A percentile compares a stretch with the other conserved stretches of the same genome.
phyloP scores from a whole-genome alignment of 495 filamentous ascomycete genomes.

The Penicillium manginii region DNA sequence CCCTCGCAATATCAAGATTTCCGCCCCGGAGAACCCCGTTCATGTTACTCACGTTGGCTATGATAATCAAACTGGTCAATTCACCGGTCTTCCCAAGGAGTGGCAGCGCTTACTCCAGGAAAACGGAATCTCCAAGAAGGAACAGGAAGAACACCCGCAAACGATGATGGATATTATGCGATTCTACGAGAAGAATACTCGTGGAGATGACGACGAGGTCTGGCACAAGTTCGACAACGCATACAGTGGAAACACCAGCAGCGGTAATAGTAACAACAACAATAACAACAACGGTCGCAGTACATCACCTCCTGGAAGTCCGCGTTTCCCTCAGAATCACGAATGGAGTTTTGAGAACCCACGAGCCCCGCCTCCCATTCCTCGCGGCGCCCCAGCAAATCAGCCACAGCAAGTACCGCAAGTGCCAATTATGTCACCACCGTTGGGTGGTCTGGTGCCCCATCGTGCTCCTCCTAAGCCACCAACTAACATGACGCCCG shows the following conservation, averaged over 20 bases:
- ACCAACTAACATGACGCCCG: slow-evolving; percentile 40
- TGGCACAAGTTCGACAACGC: slow-evolving; percentile 97
- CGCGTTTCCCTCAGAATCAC: slow-evolving; percentile 88
- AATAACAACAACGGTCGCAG: slow-evolving; percentile 16
- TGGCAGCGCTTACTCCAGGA: slow-evolving; percentile 96
- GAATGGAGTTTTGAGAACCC: slow-evolving; percentile 97
- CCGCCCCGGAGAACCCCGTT: slow-evolving; percentile 93
- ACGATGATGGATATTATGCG: slow-evolving; percentile 92
- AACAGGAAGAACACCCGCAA: slow-evolving; percentile 93
- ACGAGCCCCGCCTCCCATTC: slow-evolving; percentile 88
- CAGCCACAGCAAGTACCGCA: slow-evolving; percentile 12
- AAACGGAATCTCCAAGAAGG: slow-evolving; percentile 93
- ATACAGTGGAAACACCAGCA: slow-evolving; percentile 54
- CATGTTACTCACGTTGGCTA: slow-evolving; percentile 98
- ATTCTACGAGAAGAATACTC: slow-evolving; percentile 93
- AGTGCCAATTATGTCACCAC: slow-evolving; percentile 33
- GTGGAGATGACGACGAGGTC: slow-evolving; percentile 81
- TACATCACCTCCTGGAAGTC: slow-evolving; percentile 83
- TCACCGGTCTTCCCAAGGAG: slow-evolving; percentile 95
- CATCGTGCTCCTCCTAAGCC: slow-evolving; percentile 51
- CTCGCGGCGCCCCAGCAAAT: slow-evolving; percentile 52
- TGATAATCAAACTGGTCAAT: slow-evolving; percentile 94
- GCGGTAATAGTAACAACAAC: slow-evolving; percentile 37
- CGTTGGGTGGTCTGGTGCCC: slow-evolving; percentile 41
- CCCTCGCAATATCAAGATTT: slow-evolving; percentile 83